phyloP scores from a whole-genome alignment of 2,329 filamentous ascomycete species.

The Corinectria fuckeliana region DNA sequence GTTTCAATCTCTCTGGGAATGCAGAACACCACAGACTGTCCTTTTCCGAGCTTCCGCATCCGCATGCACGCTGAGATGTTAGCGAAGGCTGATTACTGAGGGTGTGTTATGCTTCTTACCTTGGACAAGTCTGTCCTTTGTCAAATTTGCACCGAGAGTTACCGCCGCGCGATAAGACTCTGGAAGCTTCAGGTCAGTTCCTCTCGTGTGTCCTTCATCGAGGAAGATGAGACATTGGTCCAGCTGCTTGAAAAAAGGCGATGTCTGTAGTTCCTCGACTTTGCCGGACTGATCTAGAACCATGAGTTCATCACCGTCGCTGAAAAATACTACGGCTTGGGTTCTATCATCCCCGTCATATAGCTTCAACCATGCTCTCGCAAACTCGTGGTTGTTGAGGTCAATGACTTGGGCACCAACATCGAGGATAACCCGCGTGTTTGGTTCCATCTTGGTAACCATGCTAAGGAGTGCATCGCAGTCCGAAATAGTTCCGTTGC shows the following conservation, averaged over 20 bases:
- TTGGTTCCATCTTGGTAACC: conserved; percentile 46
- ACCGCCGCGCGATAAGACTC: conserved; percentile 66
- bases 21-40: conserved; percentile 69
- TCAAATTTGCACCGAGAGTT: conserved; percentile 68
- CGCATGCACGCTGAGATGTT: conserved; percentile 66
- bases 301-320: conserved; percentile 59
- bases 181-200: conserved; percentile 71
- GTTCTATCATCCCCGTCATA: conserved; percentile 6
- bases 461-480: conserved; percentile 52
- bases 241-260: conserved; percentile 62
- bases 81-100: not conserved
- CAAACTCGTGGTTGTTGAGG: conserved; percentile 61
- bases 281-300: conserved; percentile 57
- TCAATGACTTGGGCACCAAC: conserved; percentile 76
- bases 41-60: conserved; percentile 71
- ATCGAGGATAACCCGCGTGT: conserved; percentile 68
- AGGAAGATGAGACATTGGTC: conserved; percentile 70
- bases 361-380: conserved; percentile 56
- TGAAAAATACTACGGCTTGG: conserved; percentile 61
- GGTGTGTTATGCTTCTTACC: conserved; percentile 52
- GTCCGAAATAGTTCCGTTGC: conserved; percentile 4
- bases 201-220: conserved; percentile 73
- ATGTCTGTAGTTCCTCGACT: conserved; percentile 59
- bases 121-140: conserved; percentile 74
- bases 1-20: conserved; percentile 63